Base-by-base conservation (phyloP, 352 stramenopile species). In the Phytophthora ohioensis region DNA sequence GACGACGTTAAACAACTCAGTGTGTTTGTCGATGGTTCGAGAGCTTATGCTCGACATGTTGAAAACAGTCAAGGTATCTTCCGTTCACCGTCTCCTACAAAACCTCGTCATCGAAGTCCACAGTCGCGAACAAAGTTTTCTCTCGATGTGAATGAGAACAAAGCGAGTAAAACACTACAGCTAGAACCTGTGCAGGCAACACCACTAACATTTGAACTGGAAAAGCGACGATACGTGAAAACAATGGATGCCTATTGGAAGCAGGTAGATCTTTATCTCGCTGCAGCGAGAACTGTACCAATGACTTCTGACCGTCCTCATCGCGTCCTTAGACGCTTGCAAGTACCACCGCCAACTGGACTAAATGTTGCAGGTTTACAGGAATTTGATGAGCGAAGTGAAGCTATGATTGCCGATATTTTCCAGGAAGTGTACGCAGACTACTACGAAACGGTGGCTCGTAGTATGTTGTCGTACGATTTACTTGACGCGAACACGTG, bases 391-490 rank as follows among this genome's bases (percentile, higher is more conserved):
- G 76, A 87, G 42, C 68, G 78, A 13, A 94, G 85, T 35, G 84
- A 96, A 70, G 51, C 67, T 2, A 76, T 93, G 75, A 87, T 95
- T 38, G 77, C 87, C 4, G 76, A 87, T 2, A 87, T 90, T 41
- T 93, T 93, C 47, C 82, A 94, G 58, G 82, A 94, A 49, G 75
- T 94, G 0, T 93, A 94, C 49, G 67, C 56, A 0, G 82, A 93
- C 39, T 97, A 97, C 73, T 91, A 88, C 53, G 80, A 90, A 61
- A 92, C 80, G 0, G 71, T 91, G 13, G 93, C 87, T 0, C 85
- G 88, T 11, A 81, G 86, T 27, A 95, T 98, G 81, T 76, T 98
- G 6, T 74, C 93, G 32, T 98, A 98, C 59, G 88, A 95, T 57
- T 69, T 98, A 3, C 68, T 95, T 9, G 91, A 98, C 61, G 81